Conservation (phyloP, 768 basidiomycete genomes). For the Hypholoma sublateritium region DNA sequence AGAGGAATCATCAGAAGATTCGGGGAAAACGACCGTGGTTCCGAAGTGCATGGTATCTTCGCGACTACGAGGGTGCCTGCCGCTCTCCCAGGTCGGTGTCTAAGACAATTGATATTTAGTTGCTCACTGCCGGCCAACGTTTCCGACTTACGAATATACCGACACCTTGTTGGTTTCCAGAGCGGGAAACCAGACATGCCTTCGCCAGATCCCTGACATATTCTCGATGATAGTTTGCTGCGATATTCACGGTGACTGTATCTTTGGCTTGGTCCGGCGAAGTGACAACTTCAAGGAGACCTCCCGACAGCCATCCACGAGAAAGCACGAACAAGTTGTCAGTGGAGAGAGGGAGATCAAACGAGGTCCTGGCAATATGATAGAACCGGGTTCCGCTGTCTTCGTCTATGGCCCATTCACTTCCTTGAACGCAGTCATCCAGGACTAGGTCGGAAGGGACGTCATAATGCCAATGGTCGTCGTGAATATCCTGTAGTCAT, state of each 20-base stretch:
- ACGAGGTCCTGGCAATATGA: conserved; percentile 1
- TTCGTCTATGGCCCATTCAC: background rate
- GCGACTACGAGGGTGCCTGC: background rate
- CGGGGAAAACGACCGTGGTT: conserved; percentile 37
- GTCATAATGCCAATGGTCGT: conserved; percentile 2
- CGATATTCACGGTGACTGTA: conserved; percentile 24
- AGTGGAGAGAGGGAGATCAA: conserved; percentile 19
- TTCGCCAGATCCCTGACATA: conserved; percentile 21
- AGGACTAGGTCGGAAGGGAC: conserved; percentile 7
- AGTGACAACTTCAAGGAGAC: conserved; percentile 23
- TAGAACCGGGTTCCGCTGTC: background rate
- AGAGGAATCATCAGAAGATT: conserved; percentile 9
- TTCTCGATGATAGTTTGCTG: conserved; percentile 21
- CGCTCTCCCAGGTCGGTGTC: conserved; percentile 13
- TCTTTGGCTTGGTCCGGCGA: conserved; percentile 16
- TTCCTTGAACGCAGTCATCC: conserved; percentile 9
- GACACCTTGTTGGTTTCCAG: conserved; percentile 29
- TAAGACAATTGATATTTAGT: background rate
- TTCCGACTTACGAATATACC: conserved; percentile 34
- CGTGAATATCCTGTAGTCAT: background rate
- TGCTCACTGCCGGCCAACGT: background rate
- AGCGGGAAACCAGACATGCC: conserved; percentile 25
- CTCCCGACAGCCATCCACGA: conserved; percentile 23
- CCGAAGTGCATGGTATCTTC: conserved; percentile 29
- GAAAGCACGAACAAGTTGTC: conserved; percentile 29